Evolutionary conservation across 2,329 filamentous ascomycete genomes (phyloP).

Genomic region (Cladosporium velox): DNA sequence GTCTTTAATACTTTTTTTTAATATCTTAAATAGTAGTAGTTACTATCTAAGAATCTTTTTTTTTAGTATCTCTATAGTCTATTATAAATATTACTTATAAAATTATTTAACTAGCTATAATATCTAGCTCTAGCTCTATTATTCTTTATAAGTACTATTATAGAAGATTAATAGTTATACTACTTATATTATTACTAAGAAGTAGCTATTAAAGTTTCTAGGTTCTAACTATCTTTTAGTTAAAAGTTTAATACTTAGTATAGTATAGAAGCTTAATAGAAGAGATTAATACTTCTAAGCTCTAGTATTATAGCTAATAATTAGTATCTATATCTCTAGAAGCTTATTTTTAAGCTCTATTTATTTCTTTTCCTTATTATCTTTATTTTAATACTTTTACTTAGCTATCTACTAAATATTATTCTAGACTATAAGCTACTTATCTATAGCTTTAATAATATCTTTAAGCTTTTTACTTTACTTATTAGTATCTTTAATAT

Average conservation of each 20-base stretch:
- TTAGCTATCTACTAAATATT: background rate
- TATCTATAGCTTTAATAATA: background rate
- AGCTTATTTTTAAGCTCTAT: conserved; percentile 7
- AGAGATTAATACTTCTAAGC: conserved; percentile 19
- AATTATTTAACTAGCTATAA: conserved; percentile 17
- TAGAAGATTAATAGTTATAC: background rate
- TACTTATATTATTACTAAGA: background rate
- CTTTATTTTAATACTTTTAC: background rate
- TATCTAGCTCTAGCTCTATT: conserved; percentile 11
- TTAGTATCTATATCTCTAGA: conserved; percentile 18
- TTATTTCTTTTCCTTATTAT: conserved; percentile 2
- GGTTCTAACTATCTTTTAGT: conserved; percentile 19
- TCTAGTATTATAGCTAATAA: conserved; percentile 15
- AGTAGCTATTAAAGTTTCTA: conserved; percentile 22
- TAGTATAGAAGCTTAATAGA: conserved; percentile 23
- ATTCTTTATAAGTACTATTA: conserved; percentile 18
- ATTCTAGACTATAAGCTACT: conserved; percentile 14
- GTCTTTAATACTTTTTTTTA: conserved; percentile 16
- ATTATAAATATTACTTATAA: conserved; percentile 13
- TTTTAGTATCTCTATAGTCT: conserved; percentile 22
- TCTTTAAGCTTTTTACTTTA: background rate
- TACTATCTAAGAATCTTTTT: conserved; percentile 23
- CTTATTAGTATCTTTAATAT: no score
- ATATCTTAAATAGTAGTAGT: conserved; percentile 21
- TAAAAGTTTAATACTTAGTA: conserved; percentile 21